Conservation (phyloP, 2,329 filamentous ascomycete genomes). For the Cytospora piceae region DNA sequence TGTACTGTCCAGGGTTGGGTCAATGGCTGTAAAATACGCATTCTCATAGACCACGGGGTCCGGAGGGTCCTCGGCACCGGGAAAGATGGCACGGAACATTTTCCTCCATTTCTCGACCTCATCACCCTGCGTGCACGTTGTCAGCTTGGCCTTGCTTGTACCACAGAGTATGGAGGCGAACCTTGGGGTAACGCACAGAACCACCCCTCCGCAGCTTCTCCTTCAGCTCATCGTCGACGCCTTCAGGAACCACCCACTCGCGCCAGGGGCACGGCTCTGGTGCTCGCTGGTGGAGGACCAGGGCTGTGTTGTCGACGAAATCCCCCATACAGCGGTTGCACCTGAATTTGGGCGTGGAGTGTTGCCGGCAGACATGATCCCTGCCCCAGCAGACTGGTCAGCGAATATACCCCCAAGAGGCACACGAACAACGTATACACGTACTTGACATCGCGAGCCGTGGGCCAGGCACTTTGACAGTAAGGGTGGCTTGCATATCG, state of each 20-base stretch:
- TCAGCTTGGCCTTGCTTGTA: slow-evolving; percentile 18
- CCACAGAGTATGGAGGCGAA: slow-evolving; percentile 1
- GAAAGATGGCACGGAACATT: slow-evolving; percentile 27
- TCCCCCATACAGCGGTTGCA: slow-evolving; percentile 37
- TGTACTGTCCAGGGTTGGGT: slow-evolving; percentile 14
- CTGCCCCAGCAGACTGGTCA: slow-evolving; percentile 25
- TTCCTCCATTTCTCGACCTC: slow-evolving; percentile 25
- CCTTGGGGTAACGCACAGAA: slow-evolving; percentile 28
- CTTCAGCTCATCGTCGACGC: slow-evolving; percentile 49
- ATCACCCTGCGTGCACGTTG: slow-evolving; percentile 16
- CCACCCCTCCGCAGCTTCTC: slow-evolving; percentile 33
- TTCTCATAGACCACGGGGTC: slow-evolving; percentile 13
- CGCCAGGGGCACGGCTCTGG: slow-evolving; percentile 46
- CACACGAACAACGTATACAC: neutral
- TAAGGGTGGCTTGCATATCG: slow-evolving; percentile 22
- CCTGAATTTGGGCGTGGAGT: slow-evolving; percentile 33
- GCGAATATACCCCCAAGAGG: neutral
- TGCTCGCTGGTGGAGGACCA: slow-evolving; percentile 35
- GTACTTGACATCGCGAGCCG: slow-evolving; percentile 27
- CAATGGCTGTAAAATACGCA: slow-evolving; percentile 21
- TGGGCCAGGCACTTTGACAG: slow-evolving; percentile 26
- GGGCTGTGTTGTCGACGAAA: slow-evolving; percentile 33
- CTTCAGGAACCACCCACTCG: slow-evolving; percentile 48
- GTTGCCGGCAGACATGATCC: slow-evolving; percentile 38
- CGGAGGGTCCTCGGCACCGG: slow-evolving; percentile 11